Evolutionary conservation across 2,329 filamentous ascomycete species (phyloP).

Genomic region (Neofusicoccum parvum): DNA sequence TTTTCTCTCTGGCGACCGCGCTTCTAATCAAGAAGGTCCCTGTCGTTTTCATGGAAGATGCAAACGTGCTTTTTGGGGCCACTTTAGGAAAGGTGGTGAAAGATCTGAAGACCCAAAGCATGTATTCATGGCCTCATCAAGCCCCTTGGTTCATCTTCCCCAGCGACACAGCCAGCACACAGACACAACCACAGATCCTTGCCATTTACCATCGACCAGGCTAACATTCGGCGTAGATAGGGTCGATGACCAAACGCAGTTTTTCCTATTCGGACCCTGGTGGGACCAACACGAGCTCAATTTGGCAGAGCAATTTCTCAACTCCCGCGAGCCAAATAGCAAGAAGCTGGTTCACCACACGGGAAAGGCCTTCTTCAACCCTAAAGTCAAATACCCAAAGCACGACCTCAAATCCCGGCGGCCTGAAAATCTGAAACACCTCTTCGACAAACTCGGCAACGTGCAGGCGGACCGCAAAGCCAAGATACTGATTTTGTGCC

Average conservation of each 20-base stretch:
- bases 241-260: not conserved
- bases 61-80: not conserved
- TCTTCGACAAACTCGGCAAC: not conserved
- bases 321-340: not conserved
- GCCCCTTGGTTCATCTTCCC: too few relatives aligned
- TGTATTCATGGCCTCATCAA: too few relatives aligned
- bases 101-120: not conserved
- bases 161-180: too few relatives aligned
- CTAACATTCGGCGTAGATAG: not conserved
- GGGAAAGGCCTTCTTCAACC: not conserved
- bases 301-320: not conserved
- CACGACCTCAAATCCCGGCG: not conserved
- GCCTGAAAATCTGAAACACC: not conserved
- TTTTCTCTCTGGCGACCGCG: not conserved
- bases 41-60: not conserved
- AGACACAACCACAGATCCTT: too few relatives aligned
- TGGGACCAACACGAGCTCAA: not conserved
- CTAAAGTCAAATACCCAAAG: not conserved
- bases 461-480: not conserved
- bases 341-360: not conserved
- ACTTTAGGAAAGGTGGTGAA: not conserved
- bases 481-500: not conserved
- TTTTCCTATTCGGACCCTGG: not conserved
- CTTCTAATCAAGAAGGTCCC: not conserved
- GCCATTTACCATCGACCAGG: not conserved